A percentile compares a stretch with the other conserved stretches of the same genome.
Evolutionary conservation across 441 rosid genomes (phyloP).

Genomic region (Breynia disticha): DNA sequence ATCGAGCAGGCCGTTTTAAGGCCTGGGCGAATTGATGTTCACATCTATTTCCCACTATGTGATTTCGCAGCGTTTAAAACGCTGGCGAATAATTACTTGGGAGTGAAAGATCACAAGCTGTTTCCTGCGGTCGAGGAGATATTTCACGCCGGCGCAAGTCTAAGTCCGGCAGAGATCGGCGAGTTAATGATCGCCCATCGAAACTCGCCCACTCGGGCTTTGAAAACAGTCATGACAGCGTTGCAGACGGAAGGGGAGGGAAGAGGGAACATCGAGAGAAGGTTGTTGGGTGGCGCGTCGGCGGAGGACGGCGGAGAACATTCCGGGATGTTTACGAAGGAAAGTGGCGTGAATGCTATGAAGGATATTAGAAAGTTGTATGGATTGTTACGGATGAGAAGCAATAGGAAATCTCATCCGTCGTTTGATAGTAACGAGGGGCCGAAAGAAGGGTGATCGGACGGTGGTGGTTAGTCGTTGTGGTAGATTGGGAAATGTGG

Average conservation of each 20-base stretch:
- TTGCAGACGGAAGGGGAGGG: slow-evolving; percentile 55
- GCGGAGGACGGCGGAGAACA: slow-evolving; percentile 29
- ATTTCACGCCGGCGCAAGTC: slow-evolving; percentile 47
- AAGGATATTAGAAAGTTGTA: slow-evolving; percentile 62
- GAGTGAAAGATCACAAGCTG: slow-evolving; percentile 54
- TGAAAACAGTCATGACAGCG: slow-evolving; percentile 51
- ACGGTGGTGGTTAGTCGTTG: not conserved
- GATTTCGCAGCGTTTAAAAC: slow-evolving; percentile 49
- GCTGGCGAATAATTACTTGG: slow-evolving; percentile 45
- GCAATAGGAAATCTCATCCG: slow-evolving; percentile 34
- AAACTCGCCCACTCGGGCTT: slow-evolving; percentile 57
- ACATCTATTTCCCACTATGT: slow-evolving; percentile 53
- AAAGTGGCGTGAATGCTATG: slow-evolving; percentile 31
- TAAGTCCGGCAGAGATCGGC: slow-evolving; percentile 69
- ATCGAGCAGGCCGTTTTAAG: slow-evolving; percentile 47
- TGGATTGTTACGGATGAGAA: slow-evolving; percentile 50
- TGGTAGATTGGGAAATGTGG: no score
- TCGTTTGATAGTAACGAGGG: slow-evolving; percentile 17
- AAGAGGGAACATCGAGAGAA: slow-evolving; percentile 34
- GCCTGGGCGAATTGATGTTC: slow-evolving; percentile 75
- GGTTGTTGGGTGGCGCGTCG: slow-evolving; percentile 16
- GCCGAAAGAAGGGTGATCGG: not conserved
- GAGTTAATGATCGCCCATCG: slow-evolving; percentile 69
- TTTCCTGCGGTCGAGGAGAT: slow-evolving; percentile 64
- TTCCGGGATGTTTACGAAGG: slow-evolving; percentile 34